These are phyloP conservation scores for Hypoxylon sp. DNA, from an alignment of 2,329 filamentous ascomycete genomes.

Conservation along the genomic window DNA sequence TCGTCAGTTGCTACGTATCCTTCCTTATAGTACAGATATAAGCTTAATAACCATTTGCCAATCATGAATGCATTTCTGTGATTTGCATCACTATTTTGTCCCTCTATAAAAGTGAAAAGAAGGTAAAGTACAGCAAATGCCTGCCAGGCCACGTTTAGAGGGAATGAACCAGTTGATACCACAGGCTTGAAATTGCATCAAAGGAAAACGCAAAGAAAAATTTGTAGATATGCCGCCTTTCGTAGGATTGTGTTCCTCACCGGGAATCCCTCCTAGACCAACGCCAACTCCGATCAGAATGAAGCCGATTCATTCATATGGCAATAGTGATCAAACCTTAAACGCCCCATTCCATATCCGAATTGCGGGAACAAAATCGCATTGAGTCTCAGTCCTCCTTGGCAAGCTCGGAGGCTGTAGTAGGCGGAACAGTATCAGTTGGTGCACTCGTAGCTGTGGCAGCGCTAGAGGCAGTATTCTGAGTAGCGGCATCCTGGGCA, in stretches of 20 bases:
- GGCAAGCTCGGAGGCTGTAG: constrained; percentile 25
- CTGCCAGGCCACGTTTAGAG: constrained; percentile 1
- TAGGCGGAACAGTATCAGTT: constrained; percentile 22
- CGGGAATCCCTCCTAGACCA: constrained; percentile 2
- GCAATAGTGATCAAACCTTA: constrained; percentile 4
- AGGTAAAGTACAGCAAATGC: constrained; percentile 1
- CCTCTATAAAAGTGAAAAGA: constrained; percentile 26
- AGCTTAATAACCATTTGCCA: no score
- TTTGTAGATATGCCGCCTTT: constrained; percentile 13
- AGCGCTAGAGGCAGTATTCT: no score
- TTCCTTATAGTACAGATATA: no score
- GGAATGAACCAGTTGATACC: constrained; percentile 6
- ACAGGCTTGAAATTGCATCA: constrained; percentile 1
- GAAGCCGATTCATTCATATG: background rate
- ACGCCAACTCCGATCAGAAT: constrained; percentile 18
- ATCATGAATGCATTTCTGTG: constrained; percentile 14
- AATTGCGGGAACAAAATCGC: no score
- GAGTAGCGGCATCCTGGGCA: no score
- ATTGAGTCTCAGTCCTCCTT: constrained; percentile 44
- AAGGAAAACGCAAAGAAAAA: constrained; percentile 11
- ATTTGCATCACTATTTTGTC: constrained; percentile 27
- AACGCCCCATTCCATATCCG: no score
- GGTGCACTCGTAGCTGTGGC: no score
- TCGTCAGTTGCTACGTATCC: no score
- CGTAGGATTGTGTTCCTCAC: constrained; percentile 10